Evolutionary conservation across 208 protist genomes (phyloP).

Genomic region (Trichomonas gallinae): DNA sequence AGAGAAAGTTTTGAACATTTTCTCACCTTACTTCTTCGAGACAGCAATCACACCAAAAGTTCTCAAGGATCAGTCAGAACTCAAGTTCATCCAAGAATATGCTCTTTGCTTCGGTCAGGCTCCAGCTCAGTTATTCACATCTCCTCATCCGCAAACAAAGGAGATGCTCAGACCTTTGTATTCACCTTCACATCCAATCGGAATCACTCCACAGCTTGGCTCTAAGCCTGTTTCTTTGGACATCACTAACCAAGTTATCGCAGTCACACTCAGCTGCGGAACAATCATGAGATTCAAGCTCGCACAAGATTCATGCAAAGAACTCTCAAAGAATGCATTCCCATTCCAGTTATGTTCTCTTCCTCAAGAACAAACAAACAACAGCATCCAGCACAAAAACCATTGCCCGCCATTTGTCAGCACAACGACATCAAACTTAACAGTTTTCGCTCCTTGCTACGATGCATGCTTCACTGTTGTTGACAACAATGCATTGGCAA

Average conservation of each 20-base stretch:
- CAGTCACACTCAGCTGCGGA: neutral
- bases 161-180: neutral
- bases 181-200: neutral
- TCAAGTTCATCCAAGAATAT: neutral
- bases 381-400: neutral
- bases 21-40: neutral
- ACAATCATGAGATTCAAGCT: neutral
- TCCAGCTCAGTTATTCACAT: neutral
- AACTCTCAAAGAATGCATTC: neutral
- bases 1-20: neutral
- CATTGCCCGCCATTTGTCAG: neutral
- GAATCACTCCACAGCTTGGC: neutral
- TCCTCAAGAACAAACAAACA: neutral
- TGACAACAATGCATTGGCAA: neutral
- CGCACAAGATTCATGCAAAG: neutral
- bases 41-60: neutral
- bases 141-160: neutral
- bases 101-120: conserved; percentile 4
- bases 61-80: neutral
- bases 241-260: neutral
- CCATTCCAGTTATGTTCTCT: neutral
- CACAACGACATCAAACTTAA: neutral
- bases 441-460: neutral
- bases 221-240: neutral
- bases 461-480: neutral